Conservation (phyloP, 305 asterid species). For the Solanum hybrid region DNA sequence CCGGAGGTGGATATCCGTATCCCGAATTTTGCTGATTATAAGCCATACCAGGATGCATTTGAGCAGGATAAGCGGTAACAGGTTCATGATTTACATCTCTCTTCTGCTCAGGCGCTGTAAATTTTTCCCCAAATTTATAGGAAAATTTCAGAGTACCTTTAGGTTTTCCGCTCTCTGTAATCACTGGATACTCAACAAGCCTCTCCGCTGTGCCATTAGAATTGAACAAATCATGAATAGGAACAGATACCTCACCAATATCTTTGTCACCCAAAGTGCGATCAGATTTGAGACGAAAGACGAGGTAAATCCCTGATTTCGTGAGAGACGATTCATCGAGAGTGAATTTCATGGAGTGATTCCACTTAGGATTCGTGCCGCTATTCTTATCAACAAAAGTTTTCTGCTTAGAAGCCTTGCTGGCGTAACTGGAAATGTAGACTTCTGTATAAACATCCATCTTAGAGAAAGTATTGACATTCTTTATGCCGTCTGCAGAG, state of each 20-base stretch:
- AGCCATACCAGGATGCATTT: not conserved
- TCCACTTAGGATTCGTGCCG: constrained; percentile 76
- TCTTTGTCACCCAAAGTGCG: constrained; percentile 38
- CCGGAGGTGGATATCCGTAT: constrained; percentile 2
- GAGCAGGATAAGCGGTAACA: constrained; percentile 42
- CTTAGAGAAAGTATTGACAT: constrained; percentile 45
- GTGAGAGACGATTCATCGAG: constrained; percentile 55
- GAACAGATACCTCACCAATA: constrained; percentile 50
- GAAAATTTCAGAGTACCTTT: constrained; percentile 63
- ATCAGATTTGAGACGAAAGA: constrained; percentile 42
- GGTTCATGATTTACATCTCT: constrained; percentile 6
- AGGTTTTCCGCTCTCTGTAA: constrained; percentile 43
- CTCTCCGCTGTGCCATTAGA: constrained; percentile 15
- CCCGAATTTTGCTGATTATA: constrained; percentile 11
- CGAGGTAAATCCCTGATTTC: constrained; percentile 34
- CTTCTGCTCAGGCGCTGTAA: constrained; percentile 9
- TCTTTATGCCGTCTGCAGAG: constrained; percentile 64
- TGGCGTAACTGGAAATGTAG: constrained; percentile 36
- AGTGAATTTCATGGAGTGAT: constrained; percentile 42
- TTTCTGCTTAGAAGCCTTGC: constrained; percentile 22
- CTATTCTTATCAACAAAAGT: constrained; percentile 51
- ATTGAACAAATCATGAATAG: constrained; percentile 39
- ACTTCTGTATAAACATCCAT: constrained; percentile 67
- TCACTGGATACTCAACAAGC: constrained; percentile 46
- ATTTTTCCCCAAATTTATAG: constrained; percentile 54